Conservation (phyloP, 2,329 filamentous ascomycete species). For the Nigrospora osmanthi region DNA sequence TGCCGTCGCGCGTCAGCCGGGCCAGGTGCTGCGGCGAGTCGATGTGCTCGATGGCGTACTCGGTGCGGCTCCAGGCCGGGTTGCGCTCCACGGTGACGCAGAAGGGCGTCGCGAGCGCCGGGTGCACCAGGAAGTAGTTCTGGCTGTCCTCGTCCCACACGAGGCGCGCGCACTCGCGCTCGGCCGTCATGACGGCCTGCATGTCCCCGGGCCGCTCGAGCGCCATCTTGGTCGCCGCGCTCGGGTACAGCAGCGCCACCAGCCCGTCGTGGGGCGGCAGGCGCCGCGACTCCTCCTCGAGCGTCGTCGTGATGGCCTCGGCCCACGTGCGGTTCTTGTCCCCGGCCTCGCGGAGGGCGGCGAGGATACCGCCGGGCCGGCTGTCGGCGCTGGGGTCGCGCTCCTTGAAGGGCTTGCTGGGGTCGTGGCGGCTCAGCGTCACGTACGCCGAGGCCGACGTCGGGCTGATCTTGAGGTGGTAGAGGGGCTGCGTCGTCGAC, state of each 20-base stretch:
- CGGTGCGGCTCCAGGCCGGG: conserved; percentile 50
- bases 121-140: conserved; percentile 56
- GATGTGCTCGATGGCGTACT: conserved; percentile 59
- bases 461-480: conserved; percentile 56
- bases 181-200: conserved; percentile 52
- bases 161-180: conserved; percentile 61
- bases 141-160: conserved; percentile 60
- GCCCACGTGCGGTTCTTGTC: conserved; percentile 42
- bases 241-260: conserved; percentile 62
- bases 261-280: conserved; percentile 53
- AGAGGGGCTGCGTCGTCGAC: conserved; percentile 55
- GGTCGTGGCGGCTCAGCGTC: conserved; percentile 51
- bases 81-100: conserved; percentile 50
- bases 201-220: conserved; percentile 52
- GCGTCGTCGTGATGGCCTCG: conserved; percentile 48
- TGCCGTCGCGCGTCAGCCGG: conserved; percentile 51
- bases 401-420: conserved; percentile 46
- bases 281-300: conserved; percentile 46
- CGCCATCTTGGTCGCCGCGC: conserved; percentile 54
- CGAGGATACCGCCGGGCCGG: conserved; percentile 17
- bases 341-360: conserved; percentile 21
- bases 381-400: conserved; percentile 26
- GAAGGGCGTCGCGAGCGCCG: conserved; percentile 55
- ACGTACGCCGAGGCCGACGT: conserved; percentile 57
- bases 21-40: conserved; percentile 54